A percentile compares a stretch with the other conserved stretches of the same genome.
Evolutionary conservation across 768 basidiomycete genomes (phyloP).

Genomic region (Hortiboletus campestris): DNA sequence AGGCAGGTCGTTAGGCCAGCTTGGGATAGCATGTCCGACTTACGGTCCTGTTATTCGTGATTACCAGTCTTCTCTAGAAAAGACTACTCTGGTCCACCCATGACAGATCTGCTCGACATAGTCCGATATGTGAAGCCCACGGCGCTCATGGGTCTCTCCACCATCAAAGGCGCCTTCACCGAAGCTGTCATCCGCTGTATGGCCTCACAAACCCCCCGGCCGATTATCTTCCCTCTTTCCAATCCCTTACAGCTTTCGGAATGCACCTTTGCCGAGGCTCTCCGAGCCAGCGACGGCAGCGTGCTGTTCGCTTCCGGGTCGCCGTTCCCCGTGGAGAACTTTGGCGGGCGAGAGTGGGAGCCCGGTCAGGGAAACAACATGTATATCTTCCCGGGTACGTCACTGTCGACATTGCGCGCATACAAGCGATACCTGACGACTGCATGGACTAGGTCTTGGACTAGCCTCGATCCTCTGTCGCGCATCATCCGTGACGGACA

Average conservation of each 20-base stretch:
- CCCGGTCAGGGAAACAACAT: constrained; percentile 96
- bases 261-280: constrained; percentile 75
- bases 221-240: constrained; percentile 91
- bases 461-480: constrained; percentile 72
- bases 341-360: constrained; percentile 54
- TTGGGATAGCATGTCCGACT: neutral
- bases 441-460: constrained; percentile 39
- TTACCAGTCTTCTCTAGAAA: constrained; percentile 72
- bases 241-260: constrained; percentile 85
- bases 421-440: neutral
- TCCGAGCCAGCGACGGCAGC: constrained; percentile 65
- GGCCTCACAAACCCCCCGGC: constrained; percentile 74
- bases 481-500: constrained; percentile 69
- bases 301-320: constrained; percentile 88
- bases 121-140: constrained; percentile 83
- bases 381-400: constrained; percentile 73
- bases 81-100: constrained; percentile 75
- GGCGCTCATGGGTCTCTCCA: constrained; percentile 87
- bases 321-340: constrained; percentile 70
- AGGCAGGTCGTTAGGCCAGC: constrained; percentile 43
- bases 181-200: constrained; percentile 69
- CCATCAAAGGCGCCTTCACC: constrained; percentile 79
- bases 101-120: constrained; percentile 73
- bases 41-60: neutral
- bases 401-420: neutral